Base-by-base conservation (phyloP, 2,329 filamentous ascomycete genomes). In the Allantophomopsis lycopodina region DNA sequence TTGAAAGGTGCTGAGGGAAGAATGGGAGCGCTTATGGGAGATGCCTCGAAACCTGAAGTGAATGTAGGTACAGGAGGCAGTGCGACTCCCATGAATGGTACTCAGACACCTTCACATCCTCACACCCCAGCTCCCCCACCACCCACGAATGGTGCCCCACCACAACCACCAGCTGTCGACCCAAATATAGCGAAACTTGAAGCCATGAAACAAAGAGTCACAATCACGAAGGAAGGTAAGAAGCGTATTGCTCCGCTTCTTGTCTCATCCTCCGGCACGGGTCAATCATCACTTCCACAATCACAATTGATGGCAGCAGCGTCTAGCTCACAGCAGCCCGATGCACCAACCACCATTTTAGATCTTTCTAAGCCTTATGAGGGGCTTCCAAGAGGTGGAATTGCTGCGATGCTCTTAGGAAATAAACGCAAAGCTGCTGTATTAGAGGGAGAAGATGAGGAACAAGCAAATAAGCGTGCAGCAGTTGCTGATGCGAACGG, bases 11-110 rank as follows among this genome's bases (percentile, higher is more conserved):
- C 89, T 0, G 85, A 98, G 60, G 91, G 87, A 2, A 76, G 89
- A 48, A 98, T 98, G 91, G 91, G 91, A 11, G 89, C 89, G n/a
- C 63, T 98, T 31, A 98, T 98, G 91, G 89, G 89, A 5, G 88
- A 94, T 54, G 71, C 73, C 14, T 46, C 48, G 8, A 48, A 42
- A 35, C 46, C 50, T 30, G 46, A 49, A 12, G 43, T 44, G 44
- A 51, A 56, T 50, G 50, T 47, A 45, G 33, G 37, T 7, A 42
- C 44, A 15, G 54, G 39, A 46, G 28, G n/a, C 18, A 13, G 54
- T 11, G 48, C 56, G 7, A 56, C 59, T 1, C 51, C 60, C 3
- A 68, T 62, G 20, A 50, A 55, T 8, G 35, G 16, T 14, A 16
- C 44, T 14, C 43, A 46, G 16, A 49, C 47, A 8, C 44, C 48